Conservation (phyloP, 768 basidiomycete species). For the Suillus luteus region DNA sequence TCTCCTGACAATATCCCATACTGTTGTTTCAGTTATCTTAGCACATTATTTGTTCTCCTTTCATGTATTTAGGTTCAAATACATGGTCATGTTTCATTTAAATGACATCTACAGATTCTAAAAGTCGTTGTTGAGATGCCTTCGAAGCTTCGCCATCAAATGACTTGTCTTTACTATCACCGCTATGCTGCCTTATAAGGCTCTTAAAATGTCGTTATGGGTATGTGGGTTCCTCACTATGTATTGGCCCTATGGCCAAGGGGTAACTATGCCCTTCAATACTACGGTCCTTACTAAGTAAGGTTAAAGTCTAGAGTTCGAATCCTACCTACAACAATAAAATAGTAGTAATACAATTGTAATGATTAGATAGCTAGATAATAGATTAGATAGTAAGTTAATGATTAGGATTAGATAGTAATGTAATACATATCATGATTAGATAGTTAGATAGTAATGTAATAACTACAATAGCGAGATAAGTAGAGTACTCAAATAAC, state of each 20-base stretch:
- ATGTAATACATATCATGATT: too few relatives aligned
- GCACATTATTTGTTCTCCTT: not conserved
- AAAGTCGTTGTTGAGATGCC: too few relatives aligned
- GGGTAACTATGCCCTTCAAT: not conserved
- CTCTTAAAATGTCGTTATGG: not conserved
- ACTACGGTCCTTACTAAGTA: not conserved
- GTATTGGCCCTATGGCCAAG: not conserved
- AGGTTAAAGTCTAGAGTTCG: not conserved
- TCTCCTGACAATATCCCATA: not conserved
- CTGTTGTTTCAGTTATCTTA: not conserved
- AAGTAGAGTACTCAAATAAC: constrained; percentile 1
- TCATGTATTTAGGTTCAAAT: not conserved
- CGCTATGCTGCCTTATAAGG: not conserved
- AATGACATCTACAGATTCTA: not conserved
- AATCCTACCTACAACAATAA: not conserved
- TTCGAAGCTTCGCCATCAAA: not conserved
- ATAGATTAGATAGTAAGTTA: too few relatives aligned
- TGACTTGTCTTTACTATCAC: not conserved
- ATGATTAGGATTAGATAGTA: too few relatives aligned
- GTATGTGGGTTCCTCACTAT: not conserved
- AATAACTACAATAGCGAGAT: not conserved
- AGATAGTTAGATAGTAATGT: not conserved
- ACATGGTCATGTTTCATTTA: not conserved
- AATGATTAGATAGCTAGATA: too few relatives aligned
- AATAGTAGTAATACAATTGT: not conserved